Evolutionary conservation across 345 rosid genomes (phyloP).

Genomic region (Eutrema heterophyllum): DNA sequence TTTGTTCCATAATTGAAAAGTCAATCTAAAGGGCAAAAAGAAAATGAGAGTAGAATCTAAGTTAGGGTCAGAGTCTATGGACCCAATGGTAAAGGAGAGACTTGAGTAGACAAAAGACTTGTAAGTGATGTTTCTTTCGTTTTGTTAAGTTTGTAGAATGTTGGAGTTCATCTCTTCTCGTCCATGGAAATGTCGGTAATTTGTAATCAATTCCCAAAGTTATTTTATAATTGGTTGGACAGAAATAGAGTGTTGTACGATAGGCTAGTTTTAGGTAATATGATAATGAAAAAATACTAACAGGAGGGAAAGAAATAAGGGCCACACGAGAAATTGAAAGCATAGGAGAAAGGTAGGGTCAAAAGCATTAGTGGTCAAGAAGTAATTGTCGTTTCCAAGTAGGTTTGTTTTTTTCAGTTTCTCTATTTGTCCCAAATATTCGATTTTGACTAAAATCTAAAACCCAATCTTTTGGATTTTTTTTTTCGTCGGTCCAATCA

Average conservation of each 20-base stretch:
- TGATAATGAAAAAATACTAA: not conserved
- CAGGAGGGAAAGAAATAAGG: not conserved
- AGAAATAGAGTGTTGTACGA: not conserved
- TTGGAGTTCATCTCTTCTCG: slow-evolving; percentile 15
- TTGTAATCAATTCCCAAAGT: not conserved
- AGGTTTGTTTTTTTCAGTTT: not conserved
- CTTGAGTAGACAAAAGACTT: slow-evolving; percentile 18
- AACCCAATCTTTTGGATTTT: not conserved
- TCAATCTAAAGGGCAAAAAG: not conserved
- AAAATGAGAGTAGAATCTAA: not conserved
- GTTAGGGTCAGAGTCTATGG: slow-evolving; percentile 8
- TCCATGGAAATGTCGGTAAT: slow-evolving; percentile 11
- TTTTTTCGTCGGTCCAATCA: slow-evolving; percentile 7
- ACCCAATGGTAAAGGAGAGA: slow-evolving; percentile 14
- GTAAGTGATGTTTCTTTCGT: slow-evolving; percentile 12
- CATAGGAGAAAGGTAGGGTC: slow-evolving; percentile 1
- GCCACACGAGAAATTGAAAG: slow-evolving; percentile 9
- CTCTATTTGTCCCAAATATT: not conserved
- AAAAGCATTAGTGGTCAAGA: slow-evolving; percentile 10
- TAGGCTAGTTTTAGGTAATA: not conserved
- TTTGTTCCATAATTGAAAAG: not conserved
- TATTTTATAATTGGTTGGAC: not conserved
- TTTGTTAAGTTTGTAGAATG: not conserved
- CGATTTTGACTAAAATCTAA: not conserved
- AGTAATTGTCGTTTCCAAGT: slow-evolving; percentile 5